These are phyloP conservation scores for Agrostemma githago DNA, from an alignment of 148 eudicot species.

Conservation along the genomic window DNA sequence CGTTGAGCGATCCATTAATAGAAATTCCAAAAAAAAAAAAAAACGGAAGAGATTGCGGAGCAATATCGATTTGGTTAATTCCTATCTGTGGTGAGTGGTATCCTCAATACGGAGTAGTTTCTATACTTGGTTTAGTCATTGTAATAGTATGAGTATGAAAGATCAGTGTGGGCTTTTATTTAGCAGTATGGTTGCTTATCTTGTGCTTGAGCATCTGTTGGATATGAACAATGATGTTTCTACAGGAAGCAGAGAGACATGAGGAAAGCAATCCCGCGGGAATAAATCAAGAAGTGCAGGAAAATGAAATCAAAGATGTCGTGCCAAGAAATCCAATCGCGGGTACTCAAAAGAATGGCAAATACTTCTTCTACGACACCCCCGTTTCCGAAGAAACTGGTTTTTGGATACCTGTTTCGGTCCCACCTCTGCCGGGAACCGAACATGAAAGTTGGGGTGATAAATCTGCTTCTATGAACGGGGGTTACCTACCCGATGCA, in stretches of 20 bases:
- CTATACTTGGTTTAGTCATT: constrained; percentile 1
- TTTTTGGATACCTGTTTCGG: constrained; percentile 62
- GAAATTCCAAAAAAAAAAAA: not conserved
- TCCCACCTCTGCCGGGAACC: constrained; percentile 51
- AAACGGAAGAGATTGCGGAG: not conserved
- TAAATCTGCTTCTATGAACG: constrained; percentile 32
- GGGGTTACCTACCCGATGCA: constrained; percentile 48
- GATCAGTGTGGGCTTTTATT: not conserved
- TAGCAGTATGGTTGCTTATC: not conserved
- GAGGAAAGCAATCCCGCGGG: constrained; percentile 4
- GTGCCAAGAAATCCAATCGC: constrained; percentile 12
- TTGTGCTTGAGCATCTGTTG: constrained; percentile 13
- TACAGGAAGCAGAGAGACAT: constrained; percentile 22
- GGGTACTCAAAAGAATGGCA: constrained; percentile 25
- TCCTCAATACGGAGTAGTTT: not conserved
- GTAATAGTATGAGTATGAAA: not conserved
- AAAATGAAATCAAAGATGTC: constrained; percentile 12
- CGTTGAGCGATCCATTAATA: no score
- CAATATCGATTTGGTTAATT: not conserved
- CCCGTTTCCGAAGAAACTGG: constrained; percentile 65
- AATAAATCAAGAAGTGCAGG: constrained; percentile 18
- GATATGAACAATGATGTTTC: constrained; percentile 4
- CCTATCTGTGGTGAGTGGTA: not conserved
- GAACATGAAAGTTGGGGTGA: constrained; percentile 41
- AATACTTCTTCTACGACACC: constrained; percentile 43